Evolutionary conservation across 129 eudicot species (phyloP), one percentile per base, ranked within the genome.

Genomic region (Logfia minima): DNA sequence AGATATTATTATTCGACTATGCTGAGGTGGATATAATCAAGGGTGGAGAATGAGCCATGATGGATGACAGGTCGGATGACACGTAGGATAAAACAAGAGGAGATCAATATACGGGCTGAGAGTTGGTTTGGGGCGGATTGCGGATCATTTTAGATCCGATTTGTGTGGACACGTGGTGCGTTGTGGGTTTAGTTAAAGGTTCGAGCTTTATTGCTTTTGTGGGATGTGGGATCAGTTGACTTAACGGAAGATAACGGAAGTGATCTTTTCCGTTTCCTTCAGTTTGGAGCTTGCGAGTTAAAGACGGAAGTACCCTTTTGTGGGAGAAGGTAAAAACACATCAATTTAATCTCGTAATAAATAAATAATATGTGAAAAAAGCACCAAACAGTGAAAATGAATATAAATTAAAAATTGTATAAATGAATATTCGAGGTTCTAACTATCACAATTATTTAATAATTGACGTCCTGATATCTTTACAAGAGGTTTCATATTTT

Each of bases 111-210:
- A 77, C 73, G 83, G 83, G 73, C 75, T 62, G 74, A 61, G 83
- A 71, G 75, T 41, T 39, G 77, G 71, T 75, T 75, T 75, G 67
- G 74, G 79, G 84, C 84, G 86, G 86, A 83, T 80, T 43, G 29
- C 65, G 84, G 84, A 81, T 81, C 86, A 14, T 68, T 66, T 80
- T 21, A 3, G 89, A 88, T 85, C 86, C 84, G 87, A 79, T 85
- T 71, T 21, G 7, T 8, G 31, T 79, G 76, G 81, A 83, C 87
- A 85, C 89, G 92, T 88, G 92, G 86, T 37, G 59, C 22, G 1
- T 0, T 85, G 62, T 75, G 75, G 26, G 53, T 5, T 5, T 59
- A 80, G 85, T 80, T 87, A 77, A 77, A 74, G 85, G 89, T 87
- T 78, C 51, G 24, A 48, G n/a, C 37, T 41, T 23, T 13, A 61